A percentile compares a stretch with the other conserved stretches of the same genome.
These are phyloP conservation scores for Leccinum griseonigrum DNA, from an alignment of 1,284 basidiomycete genomes.

Conservation along the genomic window DNA sequence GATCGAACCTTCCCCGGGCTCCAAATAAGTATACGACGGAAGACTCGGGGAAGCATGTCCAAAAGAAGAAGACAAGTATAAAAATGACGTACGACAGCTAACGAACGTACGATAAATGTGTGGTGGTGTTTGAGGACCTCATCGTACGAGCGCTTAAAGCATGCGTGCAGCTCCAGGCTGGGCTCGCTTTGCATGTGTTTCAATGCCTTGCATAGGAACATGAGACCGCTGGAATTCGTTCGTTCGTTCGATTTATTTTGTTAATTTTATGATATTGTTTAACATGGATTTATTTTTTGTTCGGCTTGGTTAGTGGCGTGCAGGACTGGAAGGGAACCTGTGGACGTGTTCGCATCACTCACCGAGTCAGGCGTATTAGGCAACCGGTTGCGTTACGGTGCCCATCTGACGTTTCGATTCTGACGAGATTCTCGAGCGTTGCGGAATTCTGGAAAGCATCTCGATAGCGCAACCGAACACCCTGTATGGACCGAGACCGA, in stretches of 20 bases:
- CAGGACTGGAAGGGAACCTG: neutral
- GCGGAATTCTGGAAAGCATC: slow-evolving; percentile 51
- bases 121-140: slow-evolving; percentile 81
- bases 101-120: slow-evolving; percentile 78
- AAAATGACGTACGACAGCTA: slow-evolving; percentile 72
- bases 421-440: slow-evolving; percentile 81
- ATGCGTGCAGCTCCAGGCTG: slow-evolving; percentile 70
- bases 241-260: slow-evolving; percentile 1
- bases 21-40: slow-evolving; percentile 3
- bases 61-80: neutral
- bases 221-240: slow-evolving; percentile 22
- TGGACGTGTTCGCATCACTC: slow-evolving; percentile 18
- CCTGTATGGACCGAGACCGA: slow-evolving; percentile 46
- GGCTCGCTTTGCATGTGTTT: slow-evolving; percentile 73
- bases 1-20: neutral
- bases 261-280: neutral
- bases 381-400: slow-evolving; percentile 53
- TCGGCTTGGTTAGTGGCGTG: slow-evolving; percentile 8
- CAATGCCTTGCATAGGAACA: slow-evolving; percentile 53
- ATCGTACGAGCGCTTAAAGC: slow-evolving; percentile 89
- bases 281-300: neutral
- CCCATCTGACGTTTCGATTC: slow-evolving; percentile 56
- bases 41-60: neutral
- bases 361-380: slow-evolving; percentile 83
- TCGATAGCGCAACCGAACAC: slow-evolving; percentile 73